phyloP scores from a whole-genome alignment of 257 asterid species.

The Solanum sitiens region DNA sequence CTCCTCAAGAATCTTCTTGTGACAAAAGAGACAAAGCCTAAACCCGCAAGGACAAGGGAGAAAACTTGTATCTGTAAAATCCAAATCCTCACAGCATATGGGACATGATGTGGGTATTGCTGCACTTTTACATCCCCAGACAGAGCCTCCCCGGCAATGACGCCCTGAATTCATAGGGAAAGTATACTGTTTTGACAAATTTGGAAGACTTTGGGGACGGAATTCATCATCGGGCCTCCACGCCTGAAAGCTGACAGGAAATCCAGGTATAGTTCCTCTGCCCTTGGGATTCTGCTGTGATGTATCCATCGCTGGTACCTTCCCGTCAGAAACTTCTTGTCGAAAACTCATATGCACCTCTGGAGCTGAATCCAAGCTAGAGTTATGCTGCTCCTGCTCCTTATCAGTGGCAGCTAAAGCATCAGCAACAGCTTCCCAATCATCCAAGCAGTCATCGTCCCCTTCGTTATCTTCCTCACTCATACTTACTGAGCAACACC shows the following conservation, averaged over 20 bases:
- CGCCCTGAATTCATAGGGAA: constrained; percentile 39
- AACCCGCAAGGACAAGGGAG: constrained; percentile 62
- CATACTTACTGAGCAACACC: constrained; percentile 29
- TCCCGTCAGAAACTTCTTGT: not conserved
- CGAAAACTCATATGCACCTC: constrained; percentile 4
- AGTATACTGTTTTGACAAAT: constrained; percentile 38
- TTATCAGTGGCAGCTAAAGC: constrained; percentile 52
- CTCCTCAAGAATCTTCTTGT: constrained; percentile 70
- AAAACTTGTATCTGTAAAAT: constrained; percentile 57
- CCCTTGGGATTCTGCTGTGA: constrained; percentile 24
- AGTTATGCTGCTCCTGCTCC: constrained; percentile 22
- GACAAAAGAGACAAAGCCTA: constrained; percentile 75
- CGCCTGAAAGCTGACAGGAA: constrained; percentile 25
- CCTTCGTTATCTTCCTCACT: constrained; percentile 43
- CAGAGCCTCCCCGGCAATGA: constrained; percentile 26
- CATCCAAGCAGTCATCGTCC: constrained; percentile 55
- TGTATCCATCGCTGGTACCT: not conserved
- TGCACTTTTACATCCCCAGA: constrained; percentile 23
- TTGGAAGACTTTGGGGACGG: constrained; percentile 63
- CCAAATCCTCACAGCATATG: constrained; percentile 70
- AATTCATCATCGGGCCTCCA: constrained; percentile 61
- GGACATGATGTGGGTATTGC: constrained; percentile 50
- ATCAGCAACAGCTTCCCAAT: constrained; percentile 80
- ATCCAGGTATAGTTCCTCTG: constrained; percentile 12
- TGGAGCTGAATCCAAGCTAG: constrained; percentile 3